Evolutionary conservation across 805 yeast species (phyloP).

Genomic region (Ogataea glucozyma): DNA sequence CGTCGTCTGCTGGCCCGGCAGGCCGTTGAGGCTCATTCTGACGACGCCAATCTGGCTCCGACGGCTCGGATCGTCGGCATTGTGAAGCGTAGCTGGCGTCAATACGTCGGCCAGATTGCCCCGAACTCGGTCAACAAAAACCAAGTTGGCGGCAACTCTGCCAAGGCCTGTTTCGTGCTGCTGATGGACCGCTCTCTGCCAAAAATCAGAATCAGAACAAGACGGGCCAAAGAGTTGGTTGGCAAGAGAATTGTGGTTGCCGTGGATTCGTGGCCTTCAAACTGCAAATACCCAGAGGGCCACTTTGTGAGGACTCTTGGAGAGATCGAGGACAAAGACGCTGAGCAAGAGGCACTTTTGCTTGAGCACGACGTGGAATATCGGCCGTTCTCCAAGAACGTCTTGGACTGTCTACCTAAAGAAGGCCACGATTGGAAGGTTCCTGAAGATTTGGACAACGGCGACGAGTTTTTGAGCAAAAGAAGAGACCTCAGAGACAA

Average conservation of each 20-base stretch:
- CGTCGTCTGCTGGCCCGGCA: constrained; percentile 73
- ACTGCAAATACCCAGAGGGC: constrained; percentile 87
- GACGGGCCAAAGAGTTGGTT: constrained; percentile 78
- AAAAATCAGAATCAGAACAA: constrained; percentile 79
- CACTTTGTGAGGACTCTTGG: constrained; percentile 92
- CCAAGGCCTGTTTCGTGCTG: constrained; percentile 77
- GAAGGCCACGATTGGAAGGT: constrained; percentile 96
- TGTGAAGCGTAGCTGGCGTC: constrained; percentile 89
- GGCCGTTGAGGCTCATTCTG: constrained; percentile 63
- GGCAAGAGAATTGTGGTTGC: constrained; percentile 91
- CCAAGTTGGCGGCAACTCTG: constrained; percentile 58
- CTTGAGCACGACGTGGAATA: constrained; percentile 96
- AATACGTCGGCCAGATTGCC: constrained; percentile 91
- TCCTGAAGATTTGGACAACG: constrained; percentile 60
- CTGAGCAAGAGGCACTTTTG: constrained; percentile 93
- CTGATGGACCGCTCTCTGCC: constrained; percentile 91
- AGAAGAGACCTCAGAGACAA: constrained; percentile 87
- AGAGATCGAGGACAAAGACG: constrained; percentile 84
- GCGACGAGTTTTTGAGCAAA: constrained; percentile 55
- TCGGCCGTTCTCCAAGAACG: constrained; percentile 91
- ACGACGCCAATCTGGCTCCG: constrained; percentile 62
- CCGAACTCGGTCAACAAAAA: constrained; percentile 64
- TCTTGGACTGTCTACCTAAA: constrained; percentile 84
- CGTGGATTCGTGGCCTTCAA: constrained; percentile 88
- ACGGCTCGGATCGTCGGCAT: constrained; percentile 92